Evolutionary conservation across 2,329 filamentous ascomycete species (phyloP).

Genomic region (Venturia asperata): DNA sequence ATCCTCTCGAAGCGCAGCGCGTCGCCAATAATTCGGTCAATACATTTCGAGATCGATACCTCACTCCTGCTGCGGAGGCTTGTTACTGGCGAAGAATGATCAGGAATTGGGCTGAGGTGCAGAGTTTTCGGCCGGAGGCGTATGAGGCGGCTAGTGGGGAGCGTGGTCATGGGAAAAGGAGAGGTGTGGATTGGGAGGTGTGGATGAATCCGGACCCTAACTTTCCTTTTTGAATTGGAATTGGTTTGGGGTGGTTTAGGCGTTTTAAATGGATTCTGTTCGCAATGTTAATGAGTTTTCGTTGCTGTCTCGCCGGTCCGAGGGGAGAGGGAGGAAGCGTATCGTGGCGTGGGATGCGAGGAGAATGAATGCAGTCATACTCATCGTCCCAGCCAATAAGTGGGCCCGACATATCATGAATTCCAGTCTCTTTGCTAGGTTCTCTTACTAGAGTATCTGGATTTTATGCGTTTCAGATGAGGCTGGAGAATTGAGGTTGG

Average conservation of each 20-base stretch:
- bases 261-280: neutral
- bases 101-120: slow-evolving; percentile 30
- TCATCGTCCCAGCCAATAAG: no score
- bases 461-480: neutral
- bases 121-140: slow-evolving; percentile 25
- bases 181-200: slow-evolving; percentile 10
- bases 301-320: no score
- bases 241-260: neutral
- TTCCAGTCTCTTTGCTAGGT: no score
- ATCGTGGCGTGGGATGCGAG: neutral
- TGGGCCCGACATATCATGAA: no score
- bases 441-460: no score
- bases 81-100: slow-evolving; percentile 50
- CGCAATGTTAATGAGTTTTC: neutral
- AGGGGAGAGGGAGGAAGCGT: neutral
- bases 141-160: neutral
- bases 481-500: neutral
- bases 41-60: slow-evolving; percentile 46
- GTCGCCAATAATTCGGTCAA: slow-evolving; percentile 45
- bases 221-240: slow-evolving; percentile 6
- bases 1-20: slow-evolving; percentile 38
- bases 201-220: slow-evolving; percentile 15
- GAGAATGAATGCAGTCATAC: neutral
- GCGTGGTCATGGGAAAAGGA: neutral
- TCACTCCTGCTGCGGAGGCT: slow-evolving; percentile 48